Evolutionary conservation across 2,329 filamentous ascomycete genomes (phyloP).

Genomic region (Metarhizium rileyi): DNA sequence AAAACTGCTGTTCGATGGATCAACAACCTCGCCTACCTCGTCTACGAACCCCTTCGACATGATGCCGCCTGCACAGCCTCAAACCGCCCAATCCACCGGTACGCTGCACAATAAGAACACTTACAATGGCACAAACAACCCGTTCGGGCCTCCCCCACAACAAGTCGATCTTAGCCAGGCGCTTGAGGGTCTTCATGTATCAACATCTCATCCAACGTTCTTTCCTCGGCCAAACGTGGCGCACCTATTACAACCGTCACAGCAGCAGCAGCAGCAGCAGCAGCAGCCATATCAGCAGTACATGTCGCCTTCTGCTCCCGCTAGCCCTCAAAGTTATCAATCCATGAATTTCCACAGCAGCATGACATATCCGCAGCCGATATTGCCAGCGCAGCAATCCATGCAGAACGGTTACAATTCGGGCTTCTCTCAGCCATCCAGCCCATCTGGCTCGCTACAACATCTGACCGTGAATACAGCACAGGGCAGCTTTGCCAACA

Average conservation of each 20-base stretch:
- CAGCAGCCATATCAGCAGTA: constrained; percentile 34
- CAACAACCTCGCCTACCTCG: constrained; percentile 31
- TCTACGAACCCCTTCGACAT: constrained; percentile 63
- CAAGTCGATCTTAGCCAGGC: constrained; percentile 44
- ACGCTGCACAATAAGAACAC: constrained; percentile 49
- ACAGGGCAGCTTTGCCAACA: constrained; percentile 27
- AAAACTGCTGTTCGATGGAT: constrained; percentile 21
- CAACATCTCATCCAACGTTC: constrained; percentile 43
- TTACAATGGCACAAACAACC: constrained; percentile 53
- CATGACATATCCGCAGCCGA: constrained; percentile 32
- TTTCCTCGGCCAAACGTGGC: constrained; percentile 70
- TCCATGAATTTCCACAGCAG: constrained; percentile 30
- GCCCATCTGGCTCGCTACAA: constrained; percentile 23
- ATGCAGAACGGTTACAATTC: constrained; percentile 40
- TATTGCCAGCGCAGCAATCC: constrained; percentile 25
- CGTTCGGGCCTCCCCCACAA: constrained; percentile 49
- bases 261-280: constrained; percentile 15
- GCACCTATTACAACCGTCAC: neutral
- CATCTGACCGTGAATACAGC: constrained; percentile 31
- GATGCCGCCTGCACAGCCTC: constrained; percentile 42
- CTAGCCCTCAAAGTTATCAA: constrained; percentile 30
- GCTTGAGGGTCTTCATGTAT: constrained; percentile 67
- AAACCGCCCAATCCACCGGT: constrained; percentile 57
- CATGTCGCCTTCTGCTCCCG: constrained; percentile 32
- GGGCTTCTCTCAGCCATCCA: constrained; percentile 33